Conservation (phyloP, 352 stramenopile genomes). For the Phytophthora pinifolia region DNA sequence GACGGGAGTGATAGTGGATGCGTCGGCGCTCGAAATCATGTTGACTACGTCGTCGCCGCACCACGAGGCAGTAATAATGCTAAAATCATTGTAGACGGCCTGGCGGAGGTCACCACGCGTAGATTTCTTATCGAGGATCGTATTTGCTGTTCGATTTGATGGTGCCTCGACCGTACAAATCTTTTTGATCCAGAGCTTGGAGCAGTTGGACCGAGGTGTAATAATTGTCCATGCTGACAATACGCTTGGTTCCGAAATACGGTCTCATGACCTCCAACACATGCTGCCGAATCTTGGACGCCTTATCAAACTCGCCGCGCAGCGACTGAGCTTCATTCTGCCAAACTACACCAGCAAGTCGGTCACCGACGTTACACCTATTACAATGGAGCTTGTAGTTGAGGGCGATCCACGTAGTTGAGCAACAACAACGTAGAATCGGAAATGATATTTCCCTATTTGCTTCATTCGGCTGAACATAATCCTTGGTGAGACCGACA, state of each 20-base stretch:
- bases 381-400: slow-evolving; percentile 26
- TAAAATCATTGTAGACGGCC: too few relatives aligned
- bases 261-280: slow-evolving; percentile 28
- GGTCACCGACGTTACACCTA: slow-evolving; percentile 19
- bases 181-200: slow-evolving; percentile 17
- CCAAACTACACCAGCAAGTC: slow-evolving; percentile 11
- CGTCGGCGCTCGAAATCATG: not conserved
- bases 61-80: not conserved
- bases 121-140: slow-evolving; percentile 11
- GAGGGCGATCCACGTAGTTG: not conserved
- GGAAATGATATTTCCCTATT: slow-evolving; percentile 11
- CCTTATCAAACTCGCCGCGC: not conserved
- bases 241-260: slow-evolving; percentile 16
- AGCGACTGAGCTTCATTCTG: not conserved
- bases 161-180: slow-evolving; percentile 23
- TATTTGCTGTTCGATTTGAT: slow-evolving; percentile 24
- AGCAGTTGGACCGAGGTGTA: slow-evolving; percentile 36
- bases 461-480: slow-evolving; percentile 3
- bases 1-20: not conserved
- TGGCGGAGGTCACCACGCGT: too few relatives aligned
- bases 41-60: not conserved
- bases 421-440: slow-evolving; percentile 8
- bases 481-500: slow-evolving; percentile 5
- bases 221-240: slow-evolving; percentile 43
- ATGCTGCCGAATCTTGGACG: slow-evolving; percentile 14